These are phyloP conservation scores for Penicillium paxilli DNA, from an alignment of 495 filamentous ascomycete species.

Conservation along the genomic window DNA sequence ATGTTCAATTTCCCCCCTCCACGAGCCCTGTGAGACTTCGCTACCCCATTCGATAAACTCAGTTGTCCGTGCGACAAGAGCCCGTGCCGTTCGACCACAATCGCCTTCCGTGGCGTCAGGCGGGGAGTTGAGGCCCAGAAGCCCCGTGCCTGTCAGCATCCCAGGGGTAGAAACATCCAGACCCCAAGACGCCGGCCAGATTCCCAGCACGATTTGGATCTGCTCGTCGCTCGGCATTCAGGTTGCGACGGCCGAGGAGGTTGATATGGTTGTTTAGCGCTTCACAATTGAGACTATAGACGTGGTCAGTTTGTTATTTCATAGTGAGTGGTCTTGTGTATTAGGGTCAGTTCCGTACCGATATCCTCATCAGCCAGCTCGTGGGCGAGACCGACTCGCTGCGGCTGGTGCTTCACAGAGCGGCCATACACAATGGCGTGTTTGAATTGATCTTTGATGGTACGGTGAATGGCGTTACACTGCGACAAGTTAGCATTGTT, in stretches of 20 bases:
- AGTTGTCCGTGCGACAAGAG: conserved; percentile 36
- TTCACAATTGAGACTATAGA: conserved; percentile 88
- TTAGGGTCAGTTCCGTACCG: conserved; percentile 57
- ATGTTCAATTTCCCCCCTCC: conserved; percentile 20
- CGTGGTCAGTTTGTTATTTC: conserved; percentile 33
- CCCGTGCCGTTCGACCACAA: conserved; percentile 33
- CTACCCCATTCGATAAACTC: conserved; percentile 26
- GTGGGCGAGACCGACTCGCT: conserved; percentile 88
- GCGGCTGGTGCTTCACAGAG: conserved; percentile 98
- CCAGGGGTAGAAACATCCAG: conserved; percentile 15
- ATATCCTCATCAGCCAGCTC: conserved; percentile 97
- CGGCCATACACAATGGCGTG: conserved; percentile 93
- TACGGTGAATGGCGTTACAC: conserved; percentile 97
- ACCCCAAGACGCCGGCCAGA: conserved; percentile 24
- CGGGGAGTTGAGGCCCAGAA: conserved; percentile 25
- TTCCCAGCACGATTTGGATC: conserved; percentile 31
- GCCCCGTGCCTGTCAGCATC: conserved; percentile 27
- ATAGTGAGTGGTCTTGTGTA: neutral
- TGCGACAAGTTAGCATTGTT: conserved; percentile 40
- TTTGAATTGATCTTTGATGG: conserved; percentile 95
- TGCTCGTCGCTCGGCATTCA: conserved; percentile 29
- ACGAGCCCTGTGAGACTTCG: conserved; percentile 22
- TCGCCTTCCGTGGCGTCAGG: conserved; percentile 30
- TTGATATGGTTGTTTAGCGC: conserved; percentile 57
- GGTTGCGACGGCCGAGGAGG: conserved; percentile 25